Conservation (phyloP, 176 grass and related monocot species). For the Avena sativa region DNA sequence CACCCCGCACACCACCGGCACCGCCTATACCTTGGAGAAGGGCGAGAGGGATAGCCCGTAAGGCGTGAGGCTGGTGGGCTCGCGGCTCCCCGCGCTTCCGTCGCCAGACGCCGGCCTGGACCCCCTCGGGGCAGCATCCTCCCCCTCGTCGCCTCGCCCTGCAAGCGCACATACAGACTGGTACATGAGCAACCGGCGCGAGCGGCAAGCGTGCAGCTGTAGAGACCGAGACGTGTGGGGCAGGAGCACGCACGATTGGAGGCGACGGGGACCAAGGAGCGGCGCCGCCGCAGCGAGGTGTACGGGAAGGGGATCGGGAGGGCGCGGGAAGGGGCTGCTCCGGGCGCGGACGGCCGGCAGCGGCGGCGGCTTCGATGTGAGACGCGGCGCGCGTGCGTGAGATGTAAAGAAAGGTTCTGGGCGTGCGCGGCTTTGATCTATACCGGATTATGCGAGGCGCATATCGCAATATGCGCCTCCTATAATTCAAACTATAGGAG, state of each 20-base stretch:
- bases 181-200: neutral
- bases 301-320: constrained; percentile 43
- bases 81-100: constrained; percentile 24
- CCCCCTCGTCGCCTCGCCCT: constrained; percentile 47
- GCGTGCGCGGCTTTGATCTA: too few species aligned
- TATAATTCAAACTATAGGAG: too few species aligned
- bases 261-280: constrained; percentile 57
- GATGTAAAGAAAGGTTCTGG: too few species aligned
- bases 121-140: constrained; percentile 1
- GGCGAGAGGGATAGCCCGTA: constrained; percentile 59
- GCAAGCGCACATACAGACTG: neutral
- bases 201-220: neutral
- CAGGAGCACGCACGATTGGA: constrained; percentile 58
- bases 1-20: too few species aligned
- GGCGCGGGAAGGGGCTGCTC: constrained; percentile 10
- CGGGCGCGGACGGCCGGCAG: too few species aligned
- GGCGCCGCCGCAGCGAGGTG: constrained; percentile 26
- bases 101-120: neutral
- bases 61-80: constrained; percentile 54
- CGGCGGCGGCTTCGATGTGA: too few species aligned
- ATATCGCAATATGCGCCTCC: too few species aligned
- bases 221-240: neutral
- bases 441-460: too few species aligned
- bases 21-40: constrained; percentile 71
- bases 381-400: too few species aligned